phyloP scores from a whole-genome alignment of 1,284 basidiomycete genomes.

The Boletus semigastroideus region DNA sequence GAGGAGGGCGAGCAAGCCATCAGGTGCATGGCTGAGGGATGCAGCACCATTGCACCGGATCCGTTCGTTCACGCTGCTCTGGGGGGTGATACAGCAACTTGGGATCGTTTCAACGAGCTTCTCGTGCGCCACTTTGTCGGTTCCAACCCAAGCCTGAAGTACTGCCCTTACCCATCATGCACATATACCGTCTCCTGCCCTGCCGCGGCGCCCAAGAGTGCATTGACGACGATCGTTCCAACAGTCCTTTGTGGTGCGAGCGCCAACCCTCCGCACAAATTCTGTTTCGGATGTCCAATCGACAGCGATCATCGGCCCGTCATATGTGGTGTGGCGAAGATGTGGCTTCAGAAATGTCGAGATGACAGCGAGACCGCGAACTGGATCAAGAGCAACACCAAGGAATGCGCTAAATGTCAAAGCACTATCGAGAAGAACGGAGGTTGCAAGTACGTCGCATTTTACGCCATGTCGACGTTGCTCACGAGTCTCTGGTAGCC shows the following conservation, averaged over 20 bases:
- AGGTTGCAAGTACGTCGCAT: slow-evolving; percentile 88
- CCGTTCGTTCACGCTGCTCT: slow-evolving; percentile 45
- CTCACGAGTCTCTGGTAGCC: slow-evolving; percentile 48
- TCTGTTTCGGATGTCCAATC: slow-evolving; percentile 90
- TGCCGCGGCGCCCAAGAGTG: slow-evolving; percentile 66
- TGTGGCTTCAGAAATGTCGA: slow-evolving; percentile 97
- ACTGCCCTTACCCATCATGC: slow-evolving; percentile 88
- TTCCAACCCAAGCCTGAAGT: slow-evolving; percentile 82
- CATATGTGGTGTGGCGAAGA: slow-evolving; percentile 83
- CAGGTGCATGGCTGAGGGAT: slow-evolving; percentile 93
- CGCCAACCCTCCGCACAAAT: slow-evolving; percentile 56
- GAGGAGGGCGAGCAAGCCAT: slow-evolving; percentile 89
- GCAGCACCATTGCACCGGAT: slow-evolving; percentile 75
- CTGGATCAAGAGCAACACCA: slow-evolving; percentile 99
- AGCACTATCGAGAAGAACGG: slow-evolving; percentile 99
- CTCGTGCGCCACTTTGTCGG: slow-evolving; percentile 90
- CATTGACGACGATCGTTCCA: slow-evolving; percentile 82
- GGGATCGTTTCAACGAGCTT: slow-evolving; percentile 79
- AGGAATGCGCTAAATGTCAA: slow-evolving; percentile 94
- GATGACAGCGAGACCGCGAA: slow-evolving; percentile 99
- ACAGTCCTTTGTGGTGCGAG: slow-evolving; percentile 80
- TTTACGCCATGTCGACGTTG: neutral
- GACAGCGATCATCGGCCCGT: slow-evolving; percentile 90
- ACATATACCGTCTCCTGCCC: slow-evolving; percentile 90
- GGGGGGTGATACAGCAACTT: slow-evolving; percentile 47